phyloP scores from a whole-genome alignment of 2,329 filamentous ascomycete species.

The Stylonectria norvegica region DNA sequence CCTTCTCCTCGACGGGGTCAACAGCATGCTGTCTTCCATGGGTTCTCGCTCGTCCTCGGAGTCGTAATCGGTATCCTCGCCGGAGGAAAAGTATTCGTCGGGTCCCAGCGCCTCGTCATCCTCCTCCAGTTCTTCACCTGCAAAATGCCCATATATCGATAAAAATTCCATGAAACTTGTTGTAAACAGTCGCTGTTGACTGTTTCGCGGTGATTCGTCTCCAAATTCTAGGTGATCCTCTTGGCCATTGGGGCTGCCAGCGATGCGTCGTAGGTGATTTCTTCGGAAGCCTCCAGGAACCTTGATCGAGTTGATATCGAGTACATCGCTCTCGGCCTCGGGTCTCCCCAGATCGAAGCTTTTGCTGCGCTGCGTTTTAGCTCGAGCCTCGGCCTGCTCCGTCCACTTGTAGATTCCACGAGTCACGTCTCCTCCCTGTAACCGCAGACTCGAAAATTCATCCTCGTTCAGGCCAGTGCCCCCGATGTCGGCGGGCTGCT shows the following conservation, averaged over 20 bases:
- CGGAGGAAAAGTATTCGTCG: constrained; percentile 88
- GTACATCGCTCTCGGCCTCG: constrained; percentile 72
- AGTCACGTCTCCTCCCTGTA: constrained; percentile 94
- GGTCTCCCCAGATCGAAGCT: constrained; percentile 80
- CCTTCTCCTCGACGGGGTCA: constrained; percentile 71
- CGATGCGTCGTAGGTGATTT: constrained; percentile 78
- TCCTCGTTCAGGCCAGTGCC: constrained; percentile 55
- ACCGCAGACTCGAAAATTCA: constrained; percentile 86
- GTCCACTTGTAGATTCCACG: constrained; percentile 96
- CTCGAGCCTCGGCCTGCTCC: constrained; percentile 74
- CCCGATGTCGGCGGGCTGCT: constrained; percentile 44
- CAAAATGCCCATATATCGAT: constrained; percentile 94
- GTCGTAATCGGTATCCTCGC: constrained; percentile 62
- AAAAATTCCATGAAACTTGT: constrained; percentile 95
- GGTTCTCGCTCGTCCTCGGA: constrained; percentile 69
- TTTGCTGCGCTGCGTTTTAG: constrained; percentile 72
- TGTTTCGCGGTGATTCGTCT: constrained; percentile 30
- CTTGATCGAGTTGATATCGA: constrained; percentile 87
- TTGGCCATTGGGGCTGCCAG: constrained; percentile 53
- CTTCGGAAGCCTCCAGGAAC: constrained; percentile 90
- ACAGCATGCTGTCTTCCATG: constrained; percentile 82
- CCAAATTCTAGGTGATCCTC: constrained; percentile 33
- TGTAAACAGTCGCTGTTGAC: constrained; percentile 64
- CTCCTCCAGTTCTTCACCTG: constrained; percentile 93
- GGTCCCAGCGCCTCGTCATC: constrained; percentile 86